These are phyloP conservation scores for Chionographis japonica DNA, from an alignment of 106 monocot genomes.

Conservation along the genomic window DNA sequence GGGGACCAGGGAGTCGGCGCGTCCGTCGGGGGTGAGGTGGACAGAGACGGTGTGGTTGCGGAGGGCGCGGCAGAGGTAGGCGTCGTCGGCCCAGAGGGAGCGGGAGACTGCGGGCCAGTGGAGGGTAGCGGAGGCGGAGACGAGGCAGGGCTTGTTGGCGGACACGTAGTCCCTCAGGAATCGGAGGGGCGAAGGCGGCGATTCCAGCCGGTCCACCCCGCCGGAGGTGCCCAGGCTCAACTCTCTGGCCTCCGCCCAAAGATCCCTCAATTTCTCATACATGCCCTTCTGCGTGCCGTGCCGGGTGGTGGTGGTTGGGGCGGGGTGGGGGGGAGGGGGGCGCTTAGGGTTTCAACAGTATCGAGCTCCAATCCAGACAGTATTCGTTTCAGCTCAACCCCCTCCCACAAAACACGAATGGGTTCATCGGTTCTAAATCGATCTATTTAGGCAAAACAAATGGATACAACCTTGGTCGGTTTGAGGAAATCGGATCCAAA, in stretches of 20 bases:
- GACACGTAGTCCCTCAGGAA: slow-evolving; percentile 77
- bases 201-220: slow-evolving; percentile 37
- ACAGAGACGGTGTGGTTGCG: slow-evolving; percentile 50
- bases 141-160: slow-evolving; percentile 63
- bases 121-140: slow-evolving; percentile 55
- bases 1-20: slow-evolving; percentile 77
- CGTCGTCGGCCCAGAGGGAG: slow-evolving; percentile 49
- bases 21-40: slow-evolving; percentile 87
- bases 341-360: too few relatives aligned
- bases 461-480: too few relatives aligned
- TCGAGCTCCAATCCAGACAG: too few relatives aligned
- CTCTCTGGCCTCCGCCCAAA: slow-evolving; percentile 67
- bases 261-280: slow-evolving; percentile 23
- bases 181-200: slow-evolving; percentile 53
- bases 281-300: background rate
- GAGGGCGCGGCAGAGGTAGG: slow-evolving; percentile 59
- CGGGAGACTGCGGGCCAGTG: slow-evolving; percentile 56
- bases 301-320: too few relatives aligned
- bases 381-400: too few relatives aligned
- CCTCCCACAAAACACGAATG: too few relatives aligned
- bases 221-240: slow-evolving; percentile 32
- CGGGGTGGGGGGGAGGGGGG: too few relatives aligned
- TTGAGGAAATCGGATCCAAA: too few relatives aligned
- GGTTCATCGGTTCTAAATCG: too few relatives aligned
- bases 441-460: too few relatives aligned